These are phyloP conservation scores for Mucor irregularis DNA, from an alignment of 371 early-diverging fungal species.

Conservation along the genomic window DNA sequence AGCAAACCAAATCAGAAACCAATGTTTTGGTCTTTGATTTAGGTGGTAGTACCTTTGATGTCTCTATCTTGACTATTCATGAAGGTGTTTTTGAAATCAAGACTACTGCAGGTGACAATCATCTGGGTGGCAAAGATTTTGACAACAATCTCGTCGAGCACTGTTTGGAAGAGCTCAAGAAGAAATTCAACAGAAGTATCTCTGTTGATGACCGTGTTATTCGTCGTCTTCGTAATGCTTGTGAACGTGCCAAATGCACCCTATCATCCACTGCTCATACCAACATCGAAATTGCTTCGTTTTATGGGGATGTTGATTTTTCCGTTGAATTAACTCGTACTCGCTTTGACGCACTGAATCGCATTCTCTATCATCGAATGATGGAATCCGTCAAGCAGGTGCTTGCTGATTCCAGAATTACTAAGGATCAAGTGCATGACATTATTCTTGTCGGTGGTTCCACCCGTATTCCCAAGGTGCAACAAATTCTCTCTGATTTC, in stretches of 20 bases:
- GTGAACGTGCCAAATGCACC: conserved; percentile 96
- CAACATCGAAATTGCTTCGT: conserved; percentile 84
- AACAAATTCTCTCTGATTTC: conserved; percentile 92
- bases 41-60: conserved; percentile 98
- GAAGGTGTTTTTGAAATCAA: conserved; percentile 95
- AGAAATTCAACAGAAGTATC: conserved; percentile 74
- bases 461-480: conserved; percentile 99
- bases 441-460: conserved; percentile 99
- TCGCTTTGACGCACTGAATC: conserved; percentile 89
- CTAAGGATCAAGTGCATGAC: conserved; percentile 88
- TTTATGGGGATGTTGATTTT: conserved; percentile 84
- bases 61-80: conserved; percentile 91
- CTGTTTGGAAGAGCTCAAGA: conserved; percentile 82
- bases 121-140: conserved; percentile 97
- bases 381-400: conserved; percentile 80
- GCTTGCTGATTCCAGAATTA: conserved; percentile 88
- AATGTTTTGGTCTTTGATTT: conserved; percentile 95
- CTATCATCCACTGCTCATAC: conserved; percentile 83
- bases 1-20: conserved; percentile 70
- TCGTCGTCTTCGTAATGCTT: conserved; percentile 88
- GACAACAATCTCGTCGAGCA: conserved; percentile 83
- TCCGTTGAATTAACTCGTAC: conserved; percentile 88
- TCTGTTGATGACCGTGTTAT: conserved; percentile 80
- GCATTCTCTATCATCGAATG: conserved; percentile 82
- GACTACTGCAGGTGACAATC: conserved; percentile 93